Evolutionary conservation across 345 rosid genomes (phyloP).

Genomic region (Gossypium stocksii): DNA sequence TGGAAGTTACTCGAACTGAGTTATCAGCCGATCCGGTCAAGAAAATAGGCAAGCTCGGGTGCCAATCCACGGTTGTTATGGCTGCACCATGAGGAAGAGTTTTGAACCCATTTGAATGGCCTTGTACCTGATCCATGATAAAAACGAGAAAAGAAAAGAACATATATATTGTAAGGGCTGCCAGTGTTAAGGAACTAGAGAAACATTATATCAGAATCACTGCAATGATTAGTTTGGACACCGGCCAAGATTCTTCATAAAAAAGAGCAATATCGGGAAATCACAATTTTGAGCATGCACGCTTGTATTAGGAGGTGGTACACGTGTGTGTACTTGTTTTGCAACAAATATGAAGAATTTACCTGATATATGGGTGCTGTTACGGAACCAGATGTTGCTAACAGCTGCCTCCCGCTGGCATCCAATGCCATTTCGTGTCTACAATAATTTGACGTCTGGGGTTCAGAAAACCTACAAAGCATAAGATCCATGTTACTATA

Average conservation of each 20-base stretch:
- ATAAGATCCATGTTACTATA: background rate
- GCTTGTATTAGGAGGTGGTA: background rate
- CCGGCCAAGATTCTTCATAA: background rate
- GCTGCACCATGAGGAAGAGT: slow-evolving; percentile 60
- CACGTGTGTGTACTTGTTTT: background rate
- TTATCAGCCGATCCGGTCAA: slow-evolving; percentile 68
- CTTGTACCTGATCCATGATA: slow-evolving; percentile 39
- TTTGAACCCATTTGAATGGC: slow-evolving; percentile 42
- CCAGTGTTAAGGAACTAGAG: background rate
- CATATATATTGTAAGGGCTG: background rate
- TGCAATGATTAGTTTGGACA: background rate
- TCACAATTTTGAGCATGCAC: background rate
- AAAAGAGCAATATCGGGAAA: background rate
- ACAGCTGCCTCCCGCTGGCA: slow-evolving; percentile 43
- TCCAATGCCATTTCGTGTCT: slow-evolving; percentile 68
- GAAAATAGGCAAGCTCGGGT: slow-evolving; percentile 62
- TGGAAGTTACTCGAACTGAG: slow-evolving; percentile 60
- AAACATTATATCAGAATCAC: background rate
- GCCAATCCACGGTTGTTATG: slow-evolving; percentile 71
- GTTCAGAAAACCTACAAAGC: slow-evolving; percentile 33
- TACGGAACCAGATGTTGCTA: slow-evolving; percentile 51
- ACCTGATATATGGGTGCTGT: slow-evolving; percentile 69
- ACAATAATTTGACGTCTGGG: slow-evolving; percentile 28
- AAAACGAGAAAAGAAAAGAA: background rate
- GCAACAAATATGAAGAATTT: slow-evolving; percentile 1